Conservation (phyloP, 75 land plant species). For the Pseudotsuga menziesii region DNA sequence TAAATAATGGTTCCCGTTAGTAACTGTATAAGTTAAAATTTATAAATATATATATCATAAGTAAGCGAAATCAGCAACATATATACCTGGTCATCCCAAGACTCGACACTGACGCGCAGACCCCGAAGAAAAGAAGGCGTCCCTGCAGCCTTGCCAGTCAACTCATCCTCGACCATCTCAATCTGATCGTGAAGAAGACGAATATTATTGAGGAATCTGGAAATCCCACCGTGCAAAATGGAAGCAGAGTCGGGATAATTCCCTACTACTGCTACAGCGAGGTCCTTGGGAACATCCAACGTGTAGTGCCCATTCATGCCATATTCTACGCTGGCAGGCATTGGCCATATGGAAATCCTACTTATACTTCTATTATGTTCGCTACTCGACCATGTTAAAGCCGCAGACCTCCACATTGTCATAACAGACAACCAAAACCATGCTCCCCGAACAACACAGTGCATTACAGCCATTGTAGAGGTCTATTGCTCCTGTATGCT, state of each 20-base stretch:
- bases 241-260: background rate
- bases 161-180: background rate
- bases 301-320: background rate
- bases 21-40: no score
- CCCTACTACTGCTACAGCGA: background rate
- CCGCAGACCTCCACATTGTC: no score
- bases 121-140: background rate
- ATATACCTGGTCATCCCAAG: conserved; percentile 3
- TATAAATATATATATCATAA: no score
- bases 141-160: no score
- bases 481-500: no score
- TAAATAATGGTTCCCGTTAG: no score
- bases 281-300: background rate
- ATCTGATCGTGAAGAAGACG: background rate
- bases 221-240: background rate
- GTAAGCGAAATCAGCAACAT: background rate
- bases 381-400: no score
- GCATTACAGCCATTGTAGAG: no score
- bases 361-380: no score
- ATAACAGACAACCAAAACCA: no score
- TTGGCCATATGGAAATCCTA: background rate
- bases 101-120: background rate
- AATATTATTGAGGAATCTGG: background rate
- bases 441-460: no score
- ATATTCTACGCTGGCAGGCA: background rate